Evolutionary conservation across 306 rosid genomes (phyloP), one percentile per base, ranked within the genome.

Genomic region (Morella rubra): DNA sequence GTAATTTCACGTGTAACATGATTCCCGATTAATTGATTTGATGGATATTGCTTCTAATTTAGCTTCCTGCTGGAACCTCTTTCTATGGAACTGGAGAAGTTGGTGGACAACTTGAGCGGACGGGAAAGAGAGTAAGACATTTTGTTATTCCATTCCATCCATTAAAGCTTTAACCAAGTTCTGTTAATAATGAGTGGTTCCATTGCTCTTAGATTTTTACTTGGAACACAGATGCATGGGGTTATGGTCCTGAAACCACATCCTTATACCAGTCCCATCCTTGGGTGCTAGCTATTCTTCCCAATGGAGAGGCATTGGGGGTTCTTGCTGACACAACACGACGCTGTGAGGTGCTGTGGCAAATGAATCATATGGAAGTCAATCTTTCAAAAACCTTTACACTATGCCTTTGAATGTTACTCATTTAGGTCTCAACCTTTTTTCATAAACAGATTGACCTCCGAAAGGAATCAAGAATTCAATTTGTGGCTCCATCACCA

Each of bases 191-290:
- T 70, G 20, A 73, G 55, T 15, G 32, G 42, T 71, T 79, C 37
- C 71, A 69, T 79, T 73, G 69, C 78, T 52, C 85, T 66, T 66
- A 81, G 98, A 76, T 93, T 77, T 88, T 91, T 77, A 81, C 98
- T 10, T 93, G 98, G 98, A 93, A 93, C 72, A 87, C 96, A 0
- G 91, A 87, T 86, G 91, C 98, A 53, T 91, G 83, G 85, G 98
- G 97, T 15, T 93, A 82, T 87, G 96, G 98, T 82, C 42, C 96
- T 74, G 96, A 72, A 86, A 90, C 97, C 50, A 86, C 96, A 24
- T 89, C 97, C 41, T 85, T 93, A 86, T 93, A 93, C 77, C 98
- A 93, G 81, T 89, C 98, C 45, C 98, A 93, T 85, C 98, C 98
- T n/a, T 93, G 98, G 97, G 93, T 93, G 71, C 84, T 93, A 32